Conservation (phyloP, 2,329 filamentous ascomycete species). For the Zalaria obscura region DNA sequence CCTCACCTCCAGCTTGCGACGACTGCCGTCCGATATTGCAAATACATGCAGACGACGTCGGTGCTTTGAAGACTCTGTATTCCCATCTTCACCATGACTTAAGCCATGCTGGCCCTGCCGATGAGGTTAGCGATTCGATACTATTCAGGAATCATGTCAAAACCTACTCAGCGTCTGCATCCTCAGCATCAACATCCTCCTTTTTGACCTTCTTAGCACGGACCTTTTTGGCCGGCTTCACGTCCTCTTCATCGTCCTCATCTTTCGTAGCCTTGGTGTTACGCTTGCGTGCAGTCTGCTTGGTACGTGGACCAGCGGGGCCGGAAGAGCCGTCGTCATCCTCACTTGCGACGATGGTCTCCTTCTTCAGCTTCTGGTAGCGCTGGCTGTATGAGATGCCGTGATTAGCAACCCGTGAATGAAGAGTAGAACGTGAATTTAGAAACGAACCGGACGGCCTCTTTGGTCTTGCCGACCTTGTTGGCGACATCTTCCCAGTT, state of each 20-base stretch:
- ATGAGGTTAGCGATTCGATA: neutral
- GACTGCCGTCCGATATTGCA: too few relatives aligned
- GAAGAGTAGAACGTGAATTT: too few relatives aligned
- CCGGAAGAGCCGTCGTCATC: neutral
- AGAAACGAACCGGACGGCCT: neutral
- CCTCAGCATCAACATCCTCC: neutral
- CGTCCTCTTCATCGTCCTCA: constrained; percentile 2
- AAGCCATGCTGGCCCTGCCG: neutral
- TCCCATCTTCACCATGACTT: neutral
- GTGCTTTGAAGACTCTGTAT: neutral
- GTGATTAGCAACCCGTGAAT: neutral
- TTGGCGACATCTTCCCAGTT: constrained; percentile 2
- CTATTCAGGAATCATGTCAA: neutral
- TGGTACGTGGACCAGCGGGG: neutral
- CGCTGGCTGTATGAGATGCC: constrained; percentile 2
- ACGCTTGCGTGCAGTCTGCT: constrained; percentile 2
- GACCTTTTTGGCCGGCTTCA: neutral
- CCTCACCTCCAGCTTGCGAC: too few relatives aligned
- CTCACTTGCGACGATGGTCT: neutral
- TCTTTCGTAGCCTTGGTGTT: constrained; percentile 1
- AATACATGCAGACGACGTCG: too few relatives aligned
- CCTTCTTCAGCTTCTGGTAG: constrained; percentile 4
- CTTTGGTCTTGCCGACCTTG: neutral
- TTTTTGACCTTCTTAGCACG: neutral
- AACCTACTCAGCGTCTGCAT: neutral